Base-by-base conservation (phyloP, 441 rosid genomes). In the Viola pubescens region DNA sequence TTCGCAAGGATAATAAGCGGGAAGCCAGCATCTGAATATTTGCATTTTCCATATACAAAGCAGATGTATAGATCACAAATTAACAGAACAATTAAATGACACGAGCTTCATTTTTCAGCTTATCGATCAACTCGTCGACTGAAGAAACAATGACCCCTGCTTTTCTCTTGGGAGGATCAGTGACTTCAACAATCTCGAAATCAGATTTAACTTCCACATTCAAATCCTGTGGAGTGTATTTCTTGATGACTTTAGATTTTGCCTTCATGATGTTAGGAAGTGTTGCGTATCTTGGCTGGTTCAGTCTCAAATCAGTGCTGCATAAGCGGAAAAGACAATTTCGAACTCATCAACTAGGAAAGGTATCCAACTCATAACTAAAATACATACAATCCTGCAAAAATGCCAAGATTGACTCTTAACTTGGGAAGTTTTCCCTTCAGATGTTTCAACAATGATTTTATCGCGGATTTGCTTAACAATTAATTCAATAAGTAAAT, bases 181-280 rank as follows among this genome's bases (percentile, higher is more conserved):
- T 79, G 64, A 88, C 86, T 76, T 89, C 80, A 64, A 85, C 63
- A 10, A 91, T 75, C 81, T 84, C 89, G 38, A 87, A 48, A 65
- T 85, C 97, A 0, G 91, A 75, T 76, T 78, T 80, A 12, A 73
- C 19, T 39, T 84, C 87, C 0, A 85, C 87, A 4, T 26, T 26
- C 34, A 26, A 26, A 26, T 26, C 34, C 34, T 26, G 34, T 4
- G 81, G 82, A 7, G 87, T 76, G 67, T 77, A 81, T 59, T 87
- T 91, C 82, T 84, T 87, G 46, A 91, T 80, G 14, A 71, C 82
- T 77, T 89, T 89, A 0, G 94, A 87, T 72, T 87, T 91, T 0
- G 97, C 97, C 74, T 91, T 91, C 98, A 91, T 87, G 61, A 89
- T 91, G 76, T 89, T 91, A 9, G 98, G 95, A 34, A 91, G 92